Evolutionary conservation across 345 rosid species (phyloP).

Genomic region (Citrus inodora): DNA sequence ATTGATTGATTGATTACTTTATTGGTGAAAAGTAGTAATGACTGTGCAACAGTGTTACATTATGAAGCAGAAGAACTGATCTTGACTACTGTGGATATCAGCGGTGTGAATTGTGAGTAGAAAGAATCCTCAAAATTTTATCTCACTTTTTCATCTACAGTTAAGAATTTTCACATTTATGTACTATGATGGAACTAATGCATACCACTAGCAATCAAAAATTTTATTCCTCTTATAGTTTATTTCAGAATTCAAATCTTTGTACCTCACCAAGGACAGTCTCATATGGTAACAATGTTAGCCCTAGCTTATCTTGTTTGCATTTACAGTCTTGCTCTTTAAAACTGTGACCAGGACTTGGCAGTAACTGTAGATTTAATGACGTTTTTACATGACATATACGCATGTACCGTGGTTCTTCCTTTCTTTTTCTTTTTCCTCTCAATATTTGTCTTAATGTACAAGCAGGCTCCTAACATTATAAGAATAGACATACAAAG

Average conservation of each 20-base stretch:
- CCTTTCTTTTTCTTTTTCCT: neutral
- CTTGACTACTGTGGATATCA: neutral
- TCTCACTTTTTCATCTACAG: constrained; percentile 13
- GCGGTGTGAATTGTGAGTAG: neutral
- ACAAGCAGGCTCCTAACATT: too few species aligned
- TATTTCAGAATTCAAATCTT: neutral
- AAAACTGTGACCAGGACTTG: neutral
- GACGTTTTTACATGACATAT: neutral
- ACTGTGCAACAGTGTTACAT: constrained; percentile 5
- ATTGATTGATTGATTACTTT: neutral
- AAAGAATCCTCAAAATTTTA: constrained; percentile 1
- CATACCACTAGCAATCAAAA: neutral
- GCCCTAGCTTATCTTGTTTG: neutral
- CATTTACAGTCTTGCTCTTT: neutral
- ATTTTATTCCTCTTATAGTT: neutral
- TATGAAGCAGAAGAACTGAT: constrained; percentile 9
- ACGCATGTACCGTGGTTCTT: neutral
- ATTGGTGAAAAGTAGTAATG: neutral
- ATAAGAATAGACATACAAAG: too few species aligned
- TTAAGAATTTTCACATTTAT: constrained; percentile 17
- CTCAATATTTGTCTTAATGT: too few species aligned
- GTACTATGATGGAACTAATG: constrained; percentile 17
- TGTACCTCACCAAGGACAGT: neutral
- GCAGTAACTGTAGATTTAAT: neutral
- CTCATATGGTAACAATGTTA: neutral